Evolutionary conservation across 2,329 filamentous ascomycete species (phyloP), one percentile per base, ranked within the genome.

Genomic region (Ophiocordyceps sinensis): DNA sequence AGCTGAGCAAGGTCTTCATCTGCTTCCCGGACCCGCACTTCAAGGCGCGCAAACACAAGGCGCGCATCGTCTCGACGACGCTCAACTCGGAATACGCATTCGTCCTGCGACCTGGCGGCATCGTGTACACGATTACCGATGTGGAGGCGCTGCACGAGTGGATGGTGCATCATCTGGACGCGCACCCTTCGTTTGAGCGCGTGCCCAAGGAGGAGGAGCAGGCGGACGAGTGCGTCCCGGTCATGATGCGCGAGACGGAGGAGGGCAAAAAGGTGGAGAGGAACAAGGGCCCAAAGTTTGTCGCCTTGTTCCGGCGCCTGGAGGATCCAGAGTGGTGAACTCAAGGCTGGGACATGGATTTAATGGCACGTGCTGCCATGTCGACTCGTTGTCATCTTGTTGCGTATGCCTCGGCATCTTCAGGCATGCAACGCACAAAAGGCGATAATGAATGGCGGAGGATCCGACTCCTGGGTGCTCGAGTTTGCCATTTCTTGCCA

Each of bases 11-110:
- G 57, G 85, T 96, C 56, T 98, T 98, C 61, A 84, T 98, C 53
- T 98, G 91, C 67, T 98, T 98, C 58, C 91, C 91, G 0, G 91
- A 98, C 55, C 91, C 91, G 44, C 91, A 98, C 63, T 98, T 98
- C 70, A 98, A 98, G 64, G 78, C 85, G 12, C 76, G 89, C 47
- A 98, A 98, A 63, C 91, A 96, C 68, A 98, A 98, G 64, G 88
- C 88, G 32, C 73, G 91, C 32, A 98, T 98, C 52, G 85, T 98
- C 3, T 91, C 85, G 19, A 74, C 82, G 36, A 87, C 86, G 13
- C 67, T 98, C 41, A 88, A 85, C 54, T 85, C 87, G 0, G 91
- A 98, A 62, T 98, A 98, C 56, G 91, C 91, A 0, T 96, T 83
- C 57, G 85, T 83, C 10, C 56, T 96, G 47, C 71, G 72, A 34